These are phyloP conservation scores for Guadua angustifolia DNA, from an alignment of 176 grass and related monocot genomes.

Conservation along the genomic window DNA sequence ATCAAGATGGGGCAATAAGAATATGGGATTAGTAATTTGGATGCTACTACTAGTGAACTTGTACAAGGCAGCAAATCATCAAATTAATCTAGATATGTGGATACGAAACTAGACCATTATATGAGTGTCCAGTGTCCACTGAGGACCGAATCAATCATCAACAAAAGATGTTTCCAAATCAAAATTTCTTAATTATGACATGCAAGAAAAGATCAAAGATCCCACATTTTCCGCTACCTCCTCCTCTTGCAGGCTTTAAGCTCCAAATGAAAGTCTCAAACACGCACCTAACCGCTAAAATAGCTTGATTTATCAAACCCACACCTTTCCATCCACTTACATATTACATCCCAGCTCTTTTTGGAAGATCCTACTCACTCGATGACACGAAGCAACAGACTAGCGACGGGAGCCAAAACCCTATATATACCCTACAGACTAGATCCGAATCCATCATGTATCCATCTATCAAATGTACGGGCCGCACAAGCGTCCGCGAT, in stretches of 20 bases:
- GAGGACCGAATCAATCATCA: not conserved
- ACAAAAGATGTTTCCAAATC: not conserved
- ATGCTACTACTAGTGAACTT: not conserved
- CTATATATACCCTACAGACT: constrained; percentile 23
- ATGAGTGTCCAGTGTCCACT: not conserved
- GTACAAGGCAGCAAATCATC: not conserved
- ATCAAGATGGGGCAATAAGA: not conserved
- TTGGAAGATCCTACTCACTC: not conserved
- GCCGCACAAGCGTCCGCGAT: not conserved
- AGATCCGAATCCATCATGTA: constrained; percentile 41
- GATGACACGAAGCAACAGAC: not conserved
- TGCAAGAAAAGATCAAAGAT: not conserved
- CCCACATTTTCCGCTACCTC: not conserved
- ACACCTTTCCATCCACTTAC: not conserved
- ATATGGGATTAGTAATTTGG: not conserved
- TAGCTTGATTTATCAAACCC: not conserved
- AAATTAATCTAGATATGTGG: not conserved
- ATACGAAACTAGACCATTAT: not conserved
- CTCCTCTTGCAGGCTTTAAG: not conserved
- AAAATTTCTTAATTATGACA: not conserved
- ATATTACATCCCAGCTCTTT: not conserved
- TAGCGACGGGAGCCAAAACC: constrained; percentile 3
- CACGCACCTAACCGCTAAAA: not conserved
- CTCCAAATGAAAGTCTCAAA: not conserved
- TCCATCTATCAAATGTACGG: not conserved